A percentile compares a stretch with the other conserved stretches of the same genome.
Evolutionary conservation across 345 rosid genomes (phyloP).

Genomic region (Citrus medica): DNA sequence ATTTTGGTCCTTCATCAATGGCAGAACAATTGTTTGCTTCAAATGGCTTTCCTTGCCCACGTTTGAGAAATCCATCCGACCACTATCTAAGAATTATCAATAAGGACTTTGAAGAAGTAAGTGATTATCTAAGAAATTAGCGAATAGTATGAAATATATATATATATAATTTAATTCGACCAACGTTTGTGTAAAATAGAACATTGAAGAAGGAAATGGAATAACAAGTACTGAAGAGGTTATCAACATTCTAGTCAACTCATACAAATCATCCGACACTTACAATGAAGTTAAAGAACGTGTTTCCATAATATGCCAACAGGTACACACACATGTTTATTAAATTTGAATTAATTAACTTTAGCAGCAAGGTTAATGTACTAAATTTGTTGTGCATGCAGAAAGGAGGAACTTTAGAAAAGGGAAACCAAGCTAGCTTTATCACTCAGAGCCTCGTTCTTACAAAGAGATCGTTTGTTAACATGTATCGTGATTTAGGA

Average conservation of each 20-base stretch:
- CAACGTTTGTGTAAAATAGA: neutral
- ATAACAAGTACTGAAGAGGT: slow-evolving; percentile 16
- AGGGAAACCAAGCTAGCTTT: slow-evolving; percentile 39
- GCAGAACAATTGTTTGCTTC: slow-evolving; percentile 31
- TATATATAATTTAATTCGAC: neutral
- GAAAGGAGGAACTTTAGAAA: slow-evolving; percentile 22
- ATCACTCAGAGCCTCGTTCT: slow-evolving; percentile 35
- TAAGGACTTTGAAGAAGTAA: slow-evolving; percentile 34
- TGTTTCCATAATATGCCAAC: slow-evolving; percentile 6
- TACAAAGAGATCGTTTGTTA: slow-evolving; percentile 43
- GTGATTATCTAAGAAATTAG: neutral
- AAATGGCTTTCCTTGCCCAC: slow-evolving; percentile 39
- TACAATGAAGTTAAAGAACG: slow-evolving; percentile 13
- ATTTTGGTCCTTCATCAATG: slow-evolving; percentile 35
- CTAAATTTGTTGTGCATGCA: neutral
- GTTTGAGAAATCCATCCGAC: slow-evolving; percentile 36
- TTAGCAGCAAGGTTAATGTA: slow-evolving; percentile 24
- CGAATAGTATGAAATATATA: neutral
- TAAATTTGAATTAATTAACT: neutral
- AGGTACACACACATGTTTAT: neutral
- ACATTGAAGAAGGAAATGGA: slow-evolving; percentile 23
- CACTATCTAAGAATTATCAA: slow-evolving; percentile 33
- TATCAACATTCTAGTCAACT: slow-evolving; percentile 18
- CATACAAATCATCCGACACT: slow-evolving; percentile 20
- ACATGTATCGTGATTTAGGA: slow-evolving; percentile 65